Evolutionary conservation across 176 grass and related monocot genomes (phyloP), one percentile per base, ranked within the genome.

Genomic region (Oryza longistaminata): DNA sequence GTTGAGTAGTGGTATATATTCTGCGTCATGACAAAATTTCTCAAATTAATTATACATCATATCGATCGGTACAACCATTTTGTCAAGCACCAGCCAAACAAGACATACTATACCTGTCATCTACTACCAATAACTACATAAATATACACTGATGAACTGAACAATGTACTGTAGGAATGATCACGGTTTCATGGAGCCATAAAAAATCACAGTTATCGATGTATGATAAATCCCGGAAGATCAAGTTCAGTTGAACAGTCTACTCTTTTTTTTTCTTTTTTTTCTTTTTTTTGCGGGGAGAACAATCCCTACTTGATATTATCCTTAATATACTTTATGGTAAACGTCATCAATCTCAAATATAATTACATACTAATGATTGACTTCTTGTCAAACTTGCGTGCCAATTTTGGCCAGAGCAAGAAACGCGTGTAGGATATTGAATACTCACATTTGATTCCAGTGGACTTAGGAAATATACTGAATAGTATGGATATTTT

Each of bases 341-440:
- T 31, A 65, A 66, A 52, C 17, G 4, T 44, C 8, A 8, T 26
- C 55, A 7, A 10, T 33, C 58, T 33, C 69, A 21, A 2, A 73
- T 31, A 62, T 46, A 26, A 43, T 61, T 76, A 21, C 29, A 45
- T 9, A 16, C 21, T 35, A 60, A 68, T 77, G 65, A 69, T 45
- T 60, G 48, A 55, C 48, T 49, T 21, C 7, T 58, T 70, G 65
- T 85, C 37, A 22, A 85, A 55, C 64, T 85, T 68, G 66, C 48
- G 7, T 61, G 70, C 1, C 26, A 65, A 74, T n/a, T 45, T 73
- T 12, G 19, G 45, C 35, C 2, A 15, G 35, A 66, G 5, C 5
- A 66, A 16, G 61, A 6, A 46, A 66, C 24, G 14, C 76, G 27
- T 19, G 60, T 6, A 65, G 8, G 24, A 64, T 39, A 40, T 33